phyloP scores from a whole-genome alignment of 352 stramenopile genomes.

The Globisporangium okanoganense region DNA sequence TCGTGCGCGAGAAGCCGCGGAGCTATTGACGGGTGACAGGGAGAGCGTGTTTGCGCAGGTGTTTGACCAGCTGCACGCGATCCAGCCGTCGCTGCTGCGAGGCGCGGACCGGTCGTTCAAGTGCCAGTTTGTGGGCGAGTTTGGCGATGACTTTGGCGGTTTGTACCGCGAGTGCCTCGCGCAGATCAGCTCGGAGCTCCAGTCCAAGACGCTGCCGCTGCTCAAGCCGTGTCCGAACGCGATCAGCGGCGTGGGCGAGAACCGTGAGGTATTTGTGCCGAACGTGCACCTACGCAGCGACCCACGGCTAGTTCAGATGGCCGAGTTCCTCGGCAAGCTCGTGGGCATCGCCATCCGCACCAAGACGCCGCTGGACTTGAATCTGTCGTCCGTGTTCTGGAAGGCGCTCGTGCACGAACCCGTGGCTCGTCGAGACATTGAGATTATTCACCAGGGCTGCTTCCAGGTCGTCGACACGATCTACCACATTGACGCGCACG shows the following conservation, averaged over 20 bases:
- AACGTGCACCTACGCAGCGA: constrained; percentile 58
- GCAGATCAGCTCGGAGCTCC: constrained; percentile 85
- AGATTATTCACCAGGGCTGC: constrained; percentile 76
- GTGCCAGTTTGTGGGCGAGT: constrained; percentile 89
- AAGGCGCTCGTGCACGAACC: constrained; percentile 87
- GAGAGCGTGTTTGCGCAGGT: constrained; percentile 85
- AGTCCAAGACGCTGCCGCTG: constrained; percentile 80
- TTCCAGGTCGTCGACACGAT: constrained; percentile 91
- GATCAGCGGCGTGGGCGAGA: constrained; percentile 77
- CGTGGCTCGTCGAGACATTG: constrained; percentile 77
- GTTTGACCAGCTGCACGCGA: constrained; percentile 80
- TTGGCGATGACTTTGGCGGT: constrained; percentile 88
- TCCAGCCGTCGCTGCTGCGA: constrained; percentile 83
- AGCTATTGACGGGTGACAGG: constrained; percentile 45
- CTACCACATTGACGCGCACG: constrained; percentile 67
- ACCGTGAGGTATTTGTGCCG: constrained; percentile 85
- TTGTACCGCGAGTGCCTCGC: constrained; percentile 88
- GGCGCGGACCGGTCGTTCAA: constrained; percentile 88
- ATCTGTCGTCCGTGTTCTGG: constrained; percentile 90
- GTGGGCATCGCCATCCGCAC: constrained; percentile 92
- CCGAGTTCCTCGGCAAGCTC: constrained; percentile 93
- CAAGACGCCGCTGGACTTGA: constrained; percentile 91
- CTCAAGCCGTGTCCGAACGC: constrained; percentile 89
- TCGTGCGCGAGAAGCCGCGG: constrained; percentile 59
- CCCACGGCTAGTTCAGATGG: constrained; percentile 77